Base-by-base conservation (phyloP, 208 protist genomes). In the Blechomonas ayalai region DNA sequence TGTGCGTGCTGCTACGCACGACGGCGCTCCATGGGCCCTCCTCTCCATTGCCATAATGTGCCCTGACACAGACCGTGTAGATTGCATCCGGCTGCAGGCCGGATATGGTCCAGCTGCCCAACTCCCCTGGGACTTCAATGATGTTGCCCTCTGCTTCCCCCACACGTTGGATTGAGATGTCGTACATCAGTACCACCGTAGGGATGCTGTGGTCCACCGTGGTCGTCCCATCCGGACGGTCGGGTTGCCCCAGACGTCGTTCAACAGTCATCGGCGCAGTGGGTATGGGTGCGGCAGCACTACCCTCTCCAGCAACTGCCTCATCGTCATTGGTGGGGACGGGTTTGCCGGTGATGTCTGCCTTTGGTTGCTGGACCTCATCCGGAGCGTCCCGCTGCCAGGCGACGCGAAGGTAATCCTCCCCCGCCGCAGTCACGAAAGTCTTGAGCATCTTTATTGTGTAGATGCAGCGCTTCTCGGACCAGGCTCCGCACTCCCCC, bases 401-500 rank as follows among this genome's bases (percentile, higher is more conserved):
- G 38, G 40, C 38, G 18, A 93, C 23, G 13, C 76, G 80, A 33
- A 92, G 58, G 57, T 83, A 96, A 48, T 88, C 78, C 56, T 96
- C 89, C 7, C 89, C 89, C 19, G 90, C 72, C 5, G 81, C 78
- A 23, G 60, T 59, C 20, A 90, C 65, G 31, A 62, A 65, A 24
- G 44, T 34, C 27, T 47, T 25, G 3, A 96, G 49, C n/a, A 73
- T 72, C 59, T 78, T 76, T 79, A 96, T 89, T 9, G 89, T 96
- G 65, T 81, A 80, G 7, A 96, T 51, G 51, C 67, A 73, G 20
- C 71, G 70, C 35, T 84, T 69, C 62, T 77, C 72, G 4, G 82
- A 89, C 85, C 89, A 96, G 40, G 74, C 53, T 22, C 85, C 81
- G 83, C 85, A 94, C 53, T 91, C 68, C 0, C 75, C 75, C 25